Conservation (phyloP, 768 basidiomycete species). For the Daedalea quercina region DNA sequence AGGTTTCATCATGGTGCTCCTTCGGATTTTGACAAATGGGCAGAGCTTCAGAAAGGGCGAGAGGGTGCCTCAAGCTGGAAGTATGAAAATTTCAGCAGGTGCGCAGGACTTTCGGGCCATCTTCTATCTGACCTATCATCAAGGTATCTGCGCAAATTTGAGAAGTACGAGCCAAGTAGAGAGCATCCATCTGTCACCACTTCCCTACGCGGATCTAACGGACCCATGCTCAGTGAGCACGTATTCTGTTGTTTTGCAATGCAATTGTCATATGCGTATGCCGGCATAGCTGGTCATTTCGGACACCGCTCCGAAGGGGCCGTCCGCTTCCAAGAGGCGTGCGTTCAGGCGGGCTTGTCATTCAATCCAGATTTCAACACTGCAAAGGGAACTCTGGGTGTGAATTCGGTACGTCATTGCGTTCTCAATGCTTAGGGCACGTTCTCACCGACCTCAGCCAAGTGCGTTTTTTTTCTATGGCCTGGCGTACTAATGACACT, state of each 20-base stretch:
- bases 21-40: constrained; percentile 66
- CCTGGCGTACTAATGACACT: constrained; percentile 18
- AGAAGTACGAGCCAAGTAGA: constrained; percentile 46
- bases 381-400: constrained; percentile 48
- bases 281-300: constrained; percentile 49
- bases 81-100: constrained; percentile 48
- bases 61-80: constrained; percentile 51
- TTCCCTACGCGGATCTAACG: constrained; percentile 38
- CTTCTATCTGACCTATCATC: not conserved
- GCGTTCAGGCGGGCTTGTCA: constrained; percentile 43
- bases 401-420: constrained; percentile 41
- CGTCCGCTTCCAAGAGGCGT: constrained; percentile 47
- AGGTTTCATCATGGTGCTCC: constrained; percentile 54
- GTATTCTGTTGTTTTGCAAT: constrained; percentile 2
- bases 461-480: constrained; percentile 7
- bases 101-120: constrained; percentile 9
- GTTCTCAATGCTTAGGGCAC: not conserved
- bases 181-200: constrained; percentile 43
- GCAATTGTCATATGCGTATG: not conserved
- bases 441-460: not conserved
- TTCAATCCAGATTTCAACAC: constrained; percentile 53
- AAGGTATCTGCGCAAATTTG: constrained; percentile 68
- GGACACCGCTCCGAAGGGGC: constrained; percentile 39
- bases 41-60: constrained; percentile 32
- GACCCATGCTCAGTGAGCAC: constrained; percentile 39